Evolutionary conservation across 1,284 basidiomycete species (phyloP), one percentile per base, ranked within the genome.

Genomic region (Pisolithus thermaeus): DNA sequence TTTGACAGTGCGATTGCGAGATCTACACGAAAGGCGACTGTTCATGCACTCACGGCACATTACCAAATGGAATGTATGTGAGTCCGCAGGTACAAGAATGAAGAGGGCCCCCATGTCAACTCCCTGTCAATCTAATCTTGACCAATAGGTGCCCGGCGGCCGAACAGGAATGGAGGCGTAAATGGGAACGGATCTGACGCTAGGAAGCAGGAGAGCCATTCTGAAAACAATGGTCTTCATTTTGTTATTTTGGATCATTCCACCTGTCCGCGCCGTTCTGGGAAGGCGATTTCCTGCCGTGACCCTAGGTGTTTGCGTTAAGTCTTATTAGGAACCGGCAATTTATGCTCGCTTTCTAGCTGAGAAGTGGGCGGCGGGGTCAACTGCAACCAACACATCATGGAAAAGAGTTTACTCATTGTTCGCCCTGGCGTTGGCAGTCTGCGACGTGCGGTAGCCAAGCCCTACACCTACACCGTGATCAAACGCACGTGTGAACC

Each of bases 401-500:
- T 30, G 28, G 8, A 11, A 1, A 30, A 8, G 9, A 30, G 11
- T 37, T 6, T 35, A 8, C 35, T 6, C 28, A 69, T 46, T 3
- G 59, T 54, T 20, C 56, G 61, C 38, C 48, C 39, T 1, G 61
- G 68, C 8, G 64, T 61, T 1, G 4, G 3, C 18, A 28, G 47
- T 51, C 8, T 61, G 64, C 16, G 54, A 58, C 18, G 49, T 46
- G 1, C 12, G 22, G 20, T 54, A 1, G 9, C 36, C 27, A 22
- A 52, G 12, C n/a, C 39, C 40, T 23, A 51, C 28, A 3, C 53
- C 22, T 6, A 55, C 46, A 42, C 53, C 50, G 32, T 56, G 18
- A 18, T 49, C 40, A 46, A 69, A 67, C 7, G 59, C 67, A 1
- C 56, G 12, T 32, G 27, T 50, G 32, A 66, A 38, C 18, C 3